These are phyloP conservation scores for Acacia melanoxylon DNA, from an alignment of 306 rosid genomes.

Conservation along the genomic window DNA sequence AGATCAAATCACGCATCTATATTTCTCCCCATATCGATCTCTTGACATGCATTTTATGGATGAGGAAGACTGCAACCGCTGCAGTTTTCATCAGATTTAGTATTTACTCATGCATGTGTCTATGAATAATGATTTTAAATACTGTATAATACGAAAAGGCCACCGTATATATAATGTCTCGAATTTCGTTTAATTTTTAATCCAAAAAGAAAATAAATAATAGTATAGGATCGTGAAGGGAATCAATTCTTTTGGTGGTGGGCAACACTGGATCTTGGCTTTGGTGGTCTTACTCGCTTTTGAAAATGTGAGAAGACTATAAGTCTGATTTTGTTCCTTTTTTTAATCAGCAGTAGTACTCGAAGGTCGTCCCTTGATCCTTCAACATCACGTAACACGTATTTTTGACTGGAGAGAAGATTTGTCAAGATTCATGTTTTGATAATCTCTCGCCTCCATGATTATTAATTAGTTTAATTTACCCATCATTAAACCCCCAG, in stretches of 20 bases:
- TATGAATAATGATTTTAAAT: no score
- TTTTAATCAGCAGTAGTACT: neutral
- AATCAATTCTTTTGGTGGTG: neutral
- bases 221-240: neutral
- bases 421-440: neutral
- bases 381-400: slow-evolving; percentile 25
- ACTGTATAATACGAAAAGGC: neutral
- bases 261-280: slow-evolving; percentile 1
- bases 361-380: neutral
- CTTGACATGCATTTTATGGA: no score
- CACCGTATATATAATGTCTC: neutral
- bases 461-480: neutral
- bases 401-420: slow-evolving; percentile 34
- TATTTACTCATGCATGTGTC: no score
- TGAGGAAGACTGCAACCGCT: no score
- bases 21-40: no score
- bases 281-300: neutral
- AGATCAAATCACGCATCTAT: no score
- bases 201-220: neutral
- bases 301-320: neutral
- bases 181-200: neutral
- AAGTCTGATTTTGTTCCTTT: neutral
- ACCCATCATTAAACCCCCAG: neutral
- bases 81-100: no score
- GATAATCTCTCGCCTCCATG: neutral